Percentiles rank a stretch among this genome's conserved stretches.
phyloP scores from a whole-genome alignment of 352 stramenopile genomes.

The Globisporangium irregulare region DNA sequence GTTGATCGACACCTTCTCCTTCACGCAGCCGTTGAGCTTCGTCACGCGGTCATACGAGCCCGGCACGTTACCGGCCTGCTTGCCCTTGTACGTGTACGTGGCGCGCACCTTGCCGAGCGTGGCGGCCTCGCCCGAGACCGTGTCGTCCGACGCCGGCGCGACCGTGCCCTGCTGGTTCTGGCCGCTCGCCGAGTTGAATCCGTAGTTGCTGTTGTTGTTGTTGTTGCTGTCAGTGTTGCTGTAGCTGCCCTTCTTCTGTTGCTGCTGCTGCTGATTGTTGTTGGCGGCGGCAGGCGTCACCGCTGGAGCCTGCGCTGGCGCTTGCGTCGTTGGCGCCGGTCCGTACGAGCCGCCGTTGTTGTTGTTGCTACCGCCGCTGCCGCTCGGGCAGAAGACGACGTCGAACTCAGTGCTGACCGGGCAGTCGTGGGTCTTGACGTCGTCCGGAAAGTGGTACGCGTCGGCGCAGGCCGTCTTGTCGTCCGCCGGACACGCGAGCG shows the following conservation, averaged over 20 bases:
- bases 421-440: slow-evolving; percentile 69
- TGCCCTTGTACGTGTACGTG: slow-evolving; percentile 46
- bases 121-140: background rate
- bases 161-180: slow-evolving; percentile 13
- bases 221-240: slow-evolving; percentile 11
- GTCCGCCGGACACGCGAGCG: slow-evolving; percentile 30
- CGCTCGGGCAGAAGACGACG: slow-evolving; percentile 55
- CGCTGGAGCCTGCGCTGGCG: slow-evolving; percentile 1
- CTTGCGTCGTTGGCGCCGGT: slow-evolving; percentile 1
- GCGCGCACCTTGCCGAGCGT: slow-evolving; percentile 32
- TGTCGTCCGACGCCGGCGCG: slow-evolving; percentile 12
- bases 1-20: slow-evolving; percentile 36
- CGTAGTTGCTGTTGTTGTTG: slow-evolving; percentile 7
- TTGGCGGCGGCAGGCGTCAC: too few relatives aligned
- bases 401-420: slow-evolving; percentile 31
- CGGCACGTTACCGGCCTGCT: slow-evolving; percentile 45
- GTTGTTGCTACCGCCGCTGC: background rate
- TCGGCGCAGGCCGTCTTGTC: slow-evolving; percentile 34
- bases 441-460: slow-evolving; percentile 64
- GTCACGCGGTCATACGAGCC: slow-evolving; percentile 56
- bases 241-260: background rate
- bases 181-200: slow-evolving; percentile 1
- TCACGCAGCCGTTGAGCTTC: slow-evolving; percentile 32
- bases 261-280: background rate
- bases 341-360: slow-evolving; percentile 1